Conservation (phyloP, 352 stramenopile genomes). For the Thalassiosira hispida region DNA sequence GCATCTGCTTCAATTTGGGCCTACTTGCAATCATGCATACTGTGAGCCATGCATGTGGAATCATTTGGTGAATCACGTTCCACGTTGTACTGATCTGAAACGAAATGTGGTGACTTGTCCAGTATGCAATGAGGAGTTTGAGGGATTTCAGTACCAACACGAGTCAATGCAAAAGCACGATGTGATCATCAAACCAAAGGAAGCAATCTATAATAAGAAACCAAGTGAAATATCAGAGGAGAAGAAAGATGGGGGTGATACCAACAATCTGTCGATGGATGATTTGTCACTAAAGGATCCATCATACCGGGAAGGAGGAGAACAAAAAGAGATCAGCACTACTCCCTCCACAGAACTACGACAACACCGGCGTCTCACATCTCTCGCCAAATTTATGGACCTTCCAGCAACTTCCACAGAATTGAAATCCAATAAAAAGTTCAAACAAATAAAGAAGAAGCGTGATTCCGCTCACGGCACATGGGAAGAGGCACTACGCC, state of each 20-base stretch:
- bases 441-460: constrained; percentile 26
- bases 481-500: constrained; percentile 63
- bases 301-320: not conserved
- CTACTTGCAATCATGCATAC: constrained; percentile 54
- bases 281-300: not conserved
- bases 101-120: constrained; percentile 63
- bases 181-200: too few species aligned
- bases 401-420: constrained; percentile 31
- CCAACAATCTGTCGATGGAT: not conserved
- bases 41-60: constrained; percentile 78
- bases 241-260: not conserved
- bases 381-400: constrained; percentile 29
- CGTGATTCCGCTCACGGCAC: constrained; percentile 42
- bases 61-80: constrained; percentile 56
- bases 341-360: not conserved
- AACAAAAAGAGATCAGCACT: not conserved
- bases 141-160: constrained; percentile 23
- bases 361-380: constrained; percentile 24
- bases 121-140: constrained; percentile 44
- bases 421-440: constrained; percentile 52
- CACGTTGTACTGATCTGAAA: constrained; percentile 21
- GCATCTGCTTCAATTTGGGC: constrained; percentile 40
- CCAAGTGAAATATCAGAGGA: not conserved
- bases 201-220: too few species aligned
- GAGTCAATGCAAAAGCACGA: too few species aligned